phyloP scores from a whole-genome alignment of 2,329 filamentous ascomycete genomes.

The Aspergillus tubingensis region DNA sequence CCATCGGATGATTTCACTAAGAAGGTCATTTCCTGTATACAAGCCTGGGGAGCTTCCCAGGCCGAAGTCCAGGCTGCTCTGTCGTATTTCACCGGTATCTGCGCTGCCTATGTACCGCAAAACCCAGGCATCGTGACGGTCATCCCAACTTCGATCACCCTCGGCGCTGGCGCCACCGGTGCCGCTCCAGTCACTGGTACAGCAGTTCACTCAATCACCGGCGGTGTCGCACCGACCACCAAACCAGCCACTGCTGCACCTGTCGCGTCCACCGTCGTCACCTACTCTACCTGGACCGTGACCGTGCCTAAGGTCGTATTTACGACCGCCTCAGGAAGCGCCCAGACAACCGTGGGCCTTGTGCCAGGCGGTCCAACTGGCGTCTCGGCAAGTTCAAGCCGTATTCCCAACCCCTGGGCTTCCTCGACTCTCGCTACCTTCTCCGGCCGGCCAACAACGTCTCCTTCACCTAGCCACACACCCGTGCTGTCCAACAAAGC shows the following conservation, averaged over 20 bases:
- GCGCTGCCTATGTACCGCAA: conserved; percentile 68
- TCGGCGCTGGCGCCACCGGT: conserved; percentile 52
- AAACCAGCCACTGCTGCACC: conserved; percentile 23
- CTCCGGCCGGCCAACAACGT: conserved; percentile 16
- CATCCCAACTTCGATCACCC: conserved; percentile 63
- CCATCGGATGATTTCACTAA: conserved; percentile 72
- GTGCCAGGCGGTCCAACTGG: conserved; percentile 25
- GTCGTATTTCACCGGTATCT: conserved; percentile 88
- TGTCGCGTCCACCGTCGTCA: conserved; percentile 43
- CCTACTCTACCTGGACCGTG: conserved; percentile 43
- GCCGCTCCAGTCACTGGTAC: conserved; percentile 41
- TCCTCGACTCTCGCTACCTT: conserved; percentile 21
- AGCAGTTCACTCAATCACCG: conserved; percentile 38
- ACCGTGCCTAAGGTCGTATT: conserved; percentile 50
- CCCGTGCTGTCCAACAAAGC: conserved; percentile 4
- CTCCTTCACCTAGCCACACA: neutral
- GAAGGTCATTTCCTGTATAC: conserved; percentile 79
- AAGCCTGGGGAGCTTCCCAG: conserved; percentile 69
- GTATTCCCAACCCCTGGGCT: conserved; percentile 22
- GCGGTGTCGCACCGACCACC: conserved; percentile 22
- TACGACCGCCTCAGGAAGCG: conserved; percentile 34
- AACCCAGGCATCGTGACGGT: conserved; percentile 87
- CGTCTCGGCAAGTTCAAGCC: conserved; percentile 22
- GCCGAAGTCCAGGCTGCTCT: conserved; percentile 70
- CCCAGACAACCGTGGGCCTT: conserved; percentile 34